These are phyloP conservation scores for Spiromastix sp. DNA, from an alignment of 2,329 filamentous ascomycete genomes.

Conservation along the genomic window DNA sequence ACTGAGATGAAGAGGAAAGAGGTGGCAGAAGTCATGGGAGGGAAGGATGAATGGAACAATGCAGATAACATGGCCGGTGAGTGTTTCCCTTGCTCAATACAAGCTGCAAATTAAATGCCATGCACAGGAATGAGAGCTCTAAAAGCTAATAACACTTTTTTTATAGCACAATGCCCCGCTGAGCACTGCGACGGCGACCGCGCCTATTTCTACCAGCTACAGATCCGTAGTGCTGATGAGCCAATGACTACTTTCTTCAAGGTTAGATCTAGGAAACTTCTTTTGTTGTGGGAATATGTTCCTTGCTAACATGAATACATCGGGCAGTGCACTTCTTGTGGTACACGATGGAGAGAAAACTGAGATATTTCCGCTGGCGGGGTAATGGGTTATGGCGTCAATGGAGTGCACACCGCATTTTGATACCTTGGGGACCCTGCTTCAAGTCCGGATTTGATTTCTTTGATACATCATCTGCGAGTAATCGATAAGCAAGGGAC, in stretches of 20 bases:
- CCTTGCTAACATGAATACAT: not conserved
- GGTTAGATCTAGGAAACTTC: conserved; percentile 46
- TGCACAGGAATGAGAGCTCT: too few relatives aligned
- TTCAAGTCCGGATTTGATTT: too few relatives aligned
- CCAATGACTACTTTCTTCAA: conserved; percentile 97
- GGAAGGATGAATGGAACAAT: conserved; percentile 80
- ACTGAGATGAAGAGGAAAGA: conserved; percentile 73
- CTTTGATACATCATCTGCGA: too few relatives aligned
- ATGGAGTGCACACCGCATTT: too few relatives aligned
- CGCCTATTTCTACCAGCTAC: conserved; percentile 92
- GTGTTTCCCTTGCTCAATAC: too few relatives aligned
- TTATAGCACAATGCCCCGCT: conserved; percentile 65
- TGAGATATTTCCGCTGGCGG: too few relatives aligned
- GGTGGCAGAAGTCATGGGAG: conserved; percentile 82
- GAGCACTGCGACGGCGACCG: conserved; percentile 70
- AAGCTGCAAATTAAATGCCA: too few relatives aligned
- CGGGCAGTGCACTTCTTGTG: conserved; percentile 35
- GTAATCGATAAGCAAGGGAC: too few relatives aligned
- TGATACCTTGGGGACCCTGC: too few relatives aligned
- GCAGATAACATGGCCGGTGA: conserved; percentile 65
- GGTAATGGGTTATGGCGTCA: too few relatives aligned
- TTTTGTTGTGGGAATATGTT: not conserved
- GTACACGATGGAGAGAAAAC: conserved; percentile 40
- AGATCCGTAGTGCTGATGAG: conserved; percentile 96
- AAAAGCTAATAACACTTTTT: too few relatives aligned